Percentiles rank a stretch among this genome's conserved stretches.
Evolutionary conservation across 331 rosid species (phyloP).

Genomic region (Ulmus americana): DNA sequence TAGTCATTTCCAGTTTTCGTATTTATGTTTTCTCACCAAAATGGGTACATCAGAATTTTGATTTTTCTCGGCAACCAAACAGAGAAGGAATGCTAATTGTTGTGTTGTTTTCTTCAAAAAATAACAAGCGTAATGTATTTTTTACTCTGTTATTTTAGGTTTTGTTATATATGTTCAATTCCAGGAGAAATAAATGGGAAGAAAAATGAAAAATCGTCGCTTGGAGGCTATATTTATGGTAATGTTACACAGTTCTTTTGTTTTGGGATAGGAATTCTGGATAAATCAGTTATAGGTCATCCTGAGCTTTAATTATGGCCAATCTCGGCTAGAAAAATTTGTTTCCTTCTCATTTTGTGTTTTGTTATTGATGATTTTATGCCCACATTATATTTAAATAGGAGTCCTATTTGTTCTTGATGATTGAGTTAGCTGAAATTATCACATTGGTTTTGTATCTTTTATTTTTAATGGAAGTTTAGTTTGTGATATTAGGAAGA

Average conservation of each 20-base stretch:
- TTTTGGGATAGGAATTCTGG: neutral
- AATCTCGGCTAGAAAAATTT: neutral
- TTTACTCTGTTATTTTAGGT: neutral
- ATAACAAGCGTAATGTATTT: neutral
- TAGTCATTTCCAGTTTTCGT: too few species aligned
- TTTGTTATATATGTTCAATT: neutral
- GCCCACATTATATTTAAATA: neutral
- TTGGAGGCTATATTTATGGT: neutral
- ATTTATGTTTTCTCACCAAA: too few species aligned
- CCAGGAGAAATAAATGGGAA: constrained; percentile 21
- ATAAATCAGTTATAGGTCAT: neutral
- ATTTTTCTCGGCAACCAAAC: too few species aligned
- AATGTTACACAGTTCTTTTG: neutral
- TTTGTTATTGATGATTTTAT: too few species aligned
- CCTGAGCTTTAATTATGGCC: neutral
- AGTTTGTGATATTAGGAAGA: neutral
- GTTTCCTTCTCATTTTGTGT: neutral
- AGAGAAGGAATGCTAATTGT: too few species aligned
- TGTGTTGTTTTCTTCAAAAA: neutral
- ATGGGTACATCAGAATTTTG: too few species aligned
- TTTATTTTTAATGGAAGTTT: neutral
- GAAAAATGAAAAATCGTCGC: neutral
- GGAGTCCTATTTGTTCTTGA: neutral
- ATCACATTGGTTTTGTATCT: neutral
- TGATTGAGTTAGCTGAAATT: neutral